Percentiles rank a stretch among this genome's conserved stretches.
phyloP scores from a whole-genome alignment of 257 asterid genomes.

The Orobanche coerulescens region DNA sequence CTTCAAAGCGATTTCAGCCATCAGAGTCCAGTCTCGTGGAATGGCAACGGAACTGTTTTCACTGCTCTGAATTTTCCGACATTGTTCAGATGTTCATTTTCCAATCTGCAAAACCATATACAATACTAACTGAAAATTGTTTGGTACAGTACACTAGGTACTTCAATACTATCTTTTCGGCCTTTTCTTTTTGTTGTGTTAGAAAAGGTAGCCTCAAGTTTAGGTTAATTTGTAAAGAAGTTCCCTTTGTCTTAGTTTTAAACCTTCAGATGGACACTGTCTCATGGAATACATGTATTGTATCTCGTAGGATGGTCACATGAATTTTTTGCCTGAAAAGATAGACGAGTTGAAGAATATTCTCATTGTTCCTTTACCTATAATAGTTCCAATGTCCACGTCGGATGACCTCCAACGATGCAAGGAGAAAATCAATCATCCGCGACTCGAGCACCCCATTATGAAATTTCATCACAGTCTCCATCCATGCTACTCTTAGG shows the following conservation, averaged over 20 bases:
- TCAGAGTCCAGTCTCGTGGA: slow-evolving; percentile 69
- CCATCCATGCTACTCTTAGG: slow-evolving; percentile 87
- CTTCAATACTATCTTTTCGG: background rate
- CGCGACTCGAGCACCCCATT: slow-evolving; percentile 50
- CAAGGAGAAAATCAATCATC: slow-evolving; percentile 64
- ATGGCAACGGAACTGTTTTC: slow-evolving; percentile 84
- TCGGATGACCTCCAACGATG: slow-evolving; percentile 83
- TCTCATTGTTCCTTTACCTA: slow-evolving; percentile 34
- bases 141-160: background rate
- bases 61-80: slow-evolving; percentile 89
- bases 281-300: too few relatives aligned
- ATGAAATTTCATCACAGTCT: slow-evolving; percentile 59
- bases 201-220: too few relatives aligned
- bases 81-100: slow-evolving; percentile 89
- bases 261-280: too few relatives aligned
- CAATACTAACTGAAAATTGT: background rate
- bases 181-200: too few relatives aligned
- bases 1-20: slow-evolving; percentile 24
- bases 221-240: too few relatives aligned
- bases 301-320: too few relatives aligned
- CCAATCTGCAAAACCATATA: slow-evolving; percentile 46
- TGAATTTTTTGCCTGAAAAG: too few relatives aligned
- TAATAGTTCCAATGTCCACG: slow-evolving; percentile 99
- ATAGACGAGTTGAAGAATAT: too few relatives aligned
- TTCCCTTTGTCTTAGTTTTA: too few relatives aligned